Percentiles rank a stretch among this genome's conserved stretches.
Conservation (phyloP, 2,329 filamentous ascomycete species). For the Alternaria ventricosa region DNA sequence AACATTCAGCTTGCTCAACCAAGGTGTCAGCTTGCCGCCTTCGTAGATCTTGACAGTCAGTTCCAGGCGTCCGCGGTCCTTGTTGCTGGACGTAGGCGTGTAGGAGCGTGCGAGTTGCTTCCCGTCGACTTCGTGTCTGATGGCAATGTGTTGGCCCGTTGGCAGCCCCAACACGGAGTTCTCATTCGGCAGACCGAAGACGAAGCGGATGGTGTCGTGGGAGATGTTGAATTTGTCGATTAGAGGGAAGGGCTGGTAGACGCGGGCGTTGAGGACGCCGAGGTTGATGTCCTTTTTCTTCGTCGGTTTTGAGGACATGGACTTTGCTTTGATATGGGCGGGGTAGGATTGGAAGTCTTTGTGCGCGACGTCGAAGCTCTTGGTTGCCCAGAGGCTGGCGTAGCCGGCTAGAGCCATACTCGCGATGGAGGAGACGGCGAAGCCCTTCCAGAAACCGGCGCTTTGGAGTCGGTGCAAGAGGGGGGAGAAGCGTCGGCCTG, state of each 20-base stretch:
- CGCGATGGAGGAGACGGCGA: conserved; percentile 15
- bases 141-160: conserved; percentile 46
- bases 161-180: conserved; percentile 42
- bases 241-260: conserved; percentile 58
- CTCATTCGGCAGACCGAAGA: conserved; percentile 32
- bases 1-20: conserved; percentile 56
- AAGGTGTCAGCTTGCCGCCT: conserved; percentile 57
- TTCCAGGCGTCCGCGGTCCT: conserved; percentile 64
- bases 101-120: conserved; percentile 33
- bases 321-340: conserved; percentile 19
- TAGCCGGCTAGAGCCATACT: conserved; percentile 12
- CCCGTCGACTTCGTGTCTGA: conserved; percentile 71
- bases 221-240: conserved; percentile 21
- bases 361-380: conserved; percentile 19
- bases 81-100: conserved; percentile 56
- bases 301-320: conserved; percentile 2
- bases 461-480: conserved; percentile 13
- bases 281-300: conserved; percentile 24
- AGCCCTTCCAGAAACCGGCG: conserved; percentile 21
- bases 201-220: conserved; percentile 30
- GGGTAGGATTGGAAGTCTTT: conserved; percentile 21
- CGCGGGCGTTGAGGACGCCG: conserved; percentile 59
- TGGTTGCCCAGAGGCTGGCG: conserved; percentile 15
- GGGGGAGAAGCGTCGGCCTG: conserved; percentile 13
- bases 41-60: conserved; percentile 62